These are phyloP conservation scores for Colletotrichum orbiculare DNA, from an alignment of 2,329 filamentous ascomycete species.

Conservation along the genomic window DNA sequence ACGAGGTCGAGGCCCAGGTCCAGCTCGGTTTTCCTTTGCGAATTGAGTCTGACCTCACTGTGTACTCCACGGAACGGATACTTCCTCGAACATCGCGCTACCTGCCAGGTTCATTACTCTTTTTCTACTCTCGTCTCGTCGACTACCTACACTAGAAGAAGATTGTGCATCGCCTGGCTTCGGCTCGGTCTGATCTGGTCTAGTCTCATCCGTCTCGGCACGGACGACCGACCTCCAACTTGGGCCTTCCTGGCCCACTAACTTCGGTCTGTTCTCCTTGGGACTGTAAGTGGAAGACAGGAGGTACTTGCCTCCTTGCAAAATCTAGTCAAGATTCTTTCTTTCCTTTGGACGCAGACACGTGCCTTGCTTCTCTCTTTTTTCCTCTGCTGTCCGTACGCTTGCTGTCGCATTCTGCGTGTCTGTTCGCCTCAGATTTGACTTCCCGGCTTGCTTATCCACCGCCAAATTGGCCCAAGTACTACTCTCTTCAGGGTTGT, in stretches of 20 bases:
- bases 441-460: conserved; percentile 20
- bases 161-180: conserved; percentile 11
- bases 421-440: conserved; percentile 27
- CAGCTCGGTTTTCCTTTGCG: conserved; percentile 31
- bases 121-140: conserved; percentile 4
- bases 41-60: conserved; percentile 27
- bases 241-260: conserved; percentile 17
- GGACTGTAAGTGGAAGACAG: conserved; percentile 15
- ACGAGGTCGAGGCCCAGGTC: conserved; percentile 34
- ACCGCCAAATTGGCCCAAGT: conserved; percentile 20
- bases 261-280: conserved; percentile 16
- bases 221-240: conserved; percentile 15
- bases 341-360: neutral
- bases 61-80: conserved; percentile 34
- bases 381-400: neutral
- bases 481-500: conserved; percentile 16
- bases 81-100: conserved; percentile 27
- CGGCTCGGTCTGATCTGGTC: conserved; percentile 23
- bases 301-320: conserved; percentile 18
- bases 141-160: neutral
- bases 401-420: neutral
- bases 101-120: conserved; percentile 30
- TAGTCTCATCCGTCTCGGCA: conserved; percentile 29
- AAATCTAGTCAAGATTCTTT: conserved; percentile 1
- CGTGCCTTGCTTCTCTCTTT: neutral